Evolutionary conservation across 2,329 filamentous ascomycete species (phyloP).

Genomic region (Hypoxylon sp.): DNA sequence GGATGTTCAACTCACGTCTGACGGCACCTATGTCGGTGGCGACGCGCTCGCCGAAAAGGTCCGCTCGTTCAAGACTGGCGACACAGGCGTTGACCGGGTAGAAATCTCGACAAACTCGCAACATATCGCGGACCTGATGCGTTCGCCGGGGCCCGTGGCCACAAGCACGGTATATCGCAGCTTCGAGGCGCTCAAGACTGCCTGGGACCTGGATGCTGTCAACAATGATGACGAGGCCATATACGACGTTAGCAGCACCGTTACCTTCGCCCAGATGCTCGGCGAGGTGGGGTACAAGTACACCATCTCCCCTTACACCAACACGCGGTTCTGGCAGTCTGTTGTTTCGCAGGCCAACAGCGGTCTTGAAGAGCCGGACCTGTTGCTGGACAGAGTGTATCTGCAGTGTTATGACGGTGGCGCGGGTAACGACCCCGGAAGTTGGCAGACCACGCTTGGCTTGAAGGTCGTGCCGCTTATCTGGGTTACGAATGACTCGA

Average conservation of each 20-base stretch:
- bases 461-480: slow-evolving; percentile 54
- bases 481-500: slow-evolving; percentile 58
- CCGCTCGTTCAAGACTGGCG: slow-evolving; percentile 50
- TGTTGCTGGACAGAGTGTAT: slow-evolving; percentile 52
- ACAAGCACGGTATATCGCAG: slow-evolving; percentile 51
- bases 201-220: slow-evolving; percentile 56
- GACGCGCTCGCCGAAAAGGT: slow-evolving; percentile 58
- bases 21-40: slow-evolving; percentile 57
- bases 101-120: slow-evolving; percentile 56
- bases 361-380: slow-evolving; percentile 36
- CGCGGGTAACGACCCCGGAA: slow-evolving; percentile 50
- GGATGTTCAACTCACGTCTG: slow-evolving; percentile 49
- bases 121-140: slow-evolving; percentile 52
- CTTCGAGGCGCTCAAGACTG: slow-evolving; percentile 51
- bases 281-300: slow-evolving; percentile 53
- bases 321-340: slow-evolving; percentile 49
- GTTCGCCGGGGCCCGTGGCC: slow-evolving; percentile 46
- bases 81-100: slow-evolving; percentile 49
- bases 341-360: slow-evolving; percentile 46
- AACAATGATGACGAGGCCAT: slow-evolving; percentile 57
- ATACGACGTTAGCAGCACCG: slow-evolving; percentile 54
- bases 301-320: slow-evolving; percentile 55
- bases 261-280: slow-evolving; percentile 54
- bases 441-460: slow-evolving; percentile 50
- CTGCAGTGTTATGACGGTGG: slow-evolving; percentile 57